Base-by-base conservation (phyloP, 2,329 filamentous ascomycete species). In the Colletotrichum falcatum region DNA sequence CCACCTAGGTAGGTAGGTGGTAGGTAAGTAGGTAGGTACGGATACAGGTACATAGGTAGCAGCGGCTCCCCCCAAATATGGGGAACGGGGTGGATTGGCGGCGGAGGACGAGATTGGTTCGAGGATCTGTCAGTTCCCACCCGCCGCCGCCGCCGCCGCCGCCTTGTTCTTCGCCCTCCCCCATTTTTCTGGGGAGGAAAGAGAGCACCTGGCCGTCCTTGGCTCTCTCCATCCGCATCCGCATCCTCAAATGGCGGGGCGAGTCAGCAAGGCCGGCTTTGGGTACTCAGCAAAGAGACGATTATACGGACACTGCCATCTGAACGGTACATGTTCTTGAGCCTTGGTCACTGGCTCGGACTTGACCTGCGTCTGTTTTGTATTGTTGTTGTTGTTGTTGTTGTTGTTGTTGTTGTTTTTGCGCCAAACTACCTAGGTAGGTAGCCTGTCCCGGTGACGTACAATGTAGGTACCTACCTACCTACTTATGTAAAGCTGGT, bases 401-500 rank as follows among this genome's bases (percentile, higher is more conserved):
- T n/a, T n/a, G n/a, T n/a, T n/a, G n/a, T n/a, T n/a, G n/a, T n/a
- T n/a, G n/a, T n/a, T n/a, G n/a, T n/a, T n/a, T 46, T 60, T 49
- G 16, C 37, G 28, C n/a, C 37, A 56, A 49, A n/a, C 56, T 30
- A n/a, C 8, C 11, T 16, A 33, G 7, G 30, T 7, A n/a, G n/a
- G 4, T 33, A 33, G 61, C 48, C 51, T 56, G 59, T 58, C 63
- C 63, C 37, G 44, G 63, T 70, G 67, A 70, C 63, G 67, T n/a
- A n/a, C n/a, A n/a, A n/a, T n/a, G n/a, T n/a, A n/a, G n/a, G n/a
- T n/a, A n/a, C n/a, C n/a, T n/a, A n/a, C n/a, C n/a, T n/a, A n/a
- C n/a, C n/a, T n/a, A n/a, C n/a, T n/a, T n/a, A n/a, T n/a, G n/a
- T 70, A 70, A 35, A 67, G 63, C 51, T 62, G 62, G 49, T 62